Evolutionary conservation across 768 basidiomycete species (phyloP).

Genomic region (Suillus cothurnatus): DNA sequence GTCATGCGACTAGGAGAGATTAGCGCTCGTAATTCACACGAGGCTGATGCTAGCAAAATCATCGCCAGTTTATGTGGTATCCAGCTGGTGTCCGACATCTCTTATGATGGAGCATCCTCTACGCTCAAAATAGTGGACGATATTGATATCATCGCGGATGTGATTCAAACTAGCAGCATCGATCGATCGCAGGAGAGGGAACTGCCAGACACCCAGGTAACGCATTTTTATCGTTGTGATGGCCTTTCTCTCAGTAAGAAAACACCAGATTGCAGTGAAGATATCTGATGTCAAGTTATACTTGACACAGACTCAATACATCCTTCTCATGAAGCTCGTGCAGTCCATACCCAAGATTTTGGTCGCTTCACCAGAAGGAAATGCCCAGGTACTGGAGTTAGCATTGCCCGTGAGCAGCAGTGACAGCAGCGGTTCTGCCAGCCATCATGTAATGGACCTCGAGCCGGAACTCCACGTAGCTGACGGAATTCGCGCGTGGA

Average conservation of each 20-base stretch:
- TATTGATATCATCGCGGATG: conserved; percentile 70
- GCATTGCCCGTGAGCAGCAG: conserved; percentile 20
- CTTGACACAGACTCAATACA: conserved; percentile 84
- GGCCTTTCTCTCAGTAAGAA: conserved; percentile 9
- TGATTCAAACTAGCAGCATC: conserved; percentile 62
- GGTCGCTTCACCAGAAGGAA: conserved; percentile 46
- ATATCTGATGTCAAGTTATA: conserved; percentile 85
- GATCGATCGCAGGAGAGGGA: conserved; percentile 53
- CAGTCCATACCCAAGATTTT: conserved; percentile 72
- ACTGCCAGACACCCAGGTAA: conserved; percentile 77
- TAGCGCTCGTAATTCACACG: conserved; percentile 74
- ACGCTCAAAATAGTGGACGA: conserved; percentile 90
- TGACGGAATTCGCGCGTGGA: conserved; percentile 47
- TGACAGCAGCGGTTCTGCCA: conserved; percentile 5
- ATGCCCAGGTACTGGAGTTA: conserved; percentile 29
- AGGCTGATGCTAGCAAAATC: conserved; percentile 56
- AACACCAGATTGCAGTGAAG: conserved; percentile 60
- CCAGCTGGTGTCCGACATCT: conserved; percentile 73
- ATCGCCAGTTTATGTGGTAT: conserved; percentile 81
- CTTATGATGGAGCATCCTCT: conserved; percentile 48
- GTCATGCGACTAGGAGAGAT: conserved; percentile 89
- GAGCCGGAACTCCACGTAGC: conserved; percentile 59
- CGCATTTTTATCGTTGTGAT: conserved; percentile 13
- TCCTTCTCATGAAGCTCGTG: conserved; percentile 63
- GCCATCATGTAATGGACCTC: conserved; percentile 20